A percentile compares a stretch with the other conserved stretches of the same genome.
Conservation (phyloP, 2,329 filamentous ascomycete genomes). For the Aspergillus novoparasiticus region DNA sequence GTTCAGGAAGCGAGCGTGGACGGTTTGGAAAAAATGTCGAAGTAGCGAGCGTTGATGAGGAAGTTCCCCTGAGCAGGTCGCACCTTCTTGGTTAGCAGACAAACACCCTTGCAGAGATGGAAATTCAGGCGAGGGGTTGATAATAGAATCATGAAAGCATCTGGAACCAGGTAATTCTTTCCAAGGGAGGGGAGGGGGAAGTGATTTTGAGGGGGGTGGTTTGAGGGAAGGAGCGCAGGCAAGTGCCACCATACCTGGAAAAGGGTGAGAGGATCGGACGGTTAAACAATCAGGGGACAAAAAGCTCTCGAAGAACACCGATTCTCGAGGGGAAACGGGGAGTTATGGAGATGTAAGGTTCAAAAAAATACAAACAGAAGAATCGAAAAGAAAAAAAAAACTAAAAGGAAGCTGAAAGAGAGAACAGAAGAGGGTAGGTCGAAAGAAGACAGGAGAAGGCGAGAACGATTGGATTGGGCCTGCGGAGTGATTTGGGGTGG, state of each 20-base stretch:
- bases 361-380: constrained; percentile 14
- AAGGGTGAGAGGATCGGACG: constrained; percentile 18
- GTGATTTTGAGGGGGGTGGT: neutral
- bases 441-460: constrained; percentile 22
- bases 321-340: neutral
- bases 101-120: constrained; percentile 19
- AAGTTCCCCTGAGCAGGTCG: constrained; percentile 32
- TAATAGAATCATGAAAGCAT: constrained; percentile 6
- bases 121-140: constrained; percentile 16
- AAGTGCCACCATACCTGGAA: constrained; percentile 18
- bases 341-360: constrained; percentile 15
- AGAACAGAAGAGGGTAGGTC: constrained; percentile 25
- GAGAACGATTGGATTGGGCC: constrained; percentile 25
- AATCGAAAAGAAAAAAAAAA: constrained; percentile 20
- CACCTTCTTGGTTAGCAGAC: constrained; percentile 26
- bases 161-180: constrained; percentile 10
- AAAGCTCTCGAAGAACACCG: constrained; percentile 14
- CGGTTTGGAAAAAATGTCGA: constrained; percentile 11
- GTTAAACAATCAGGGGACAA: constrained; percentile 7
- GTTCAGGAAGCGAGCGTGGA: constrained; percentile 29
- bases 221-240: constrained; percentile 6
- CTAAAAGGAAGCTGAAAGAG: constrained; percentile 26
- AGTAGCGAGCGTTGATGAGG: constrained; percentile 27
- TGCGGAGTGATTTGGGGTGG: constrained; percentile 26
- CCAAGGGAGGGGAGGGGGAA: constrained; percentile 14